These are phyloP conservation scores for Dryas alaskensis DNA, from an alignment of 306 rosid species.

Conservation along the genomic window DNA sequence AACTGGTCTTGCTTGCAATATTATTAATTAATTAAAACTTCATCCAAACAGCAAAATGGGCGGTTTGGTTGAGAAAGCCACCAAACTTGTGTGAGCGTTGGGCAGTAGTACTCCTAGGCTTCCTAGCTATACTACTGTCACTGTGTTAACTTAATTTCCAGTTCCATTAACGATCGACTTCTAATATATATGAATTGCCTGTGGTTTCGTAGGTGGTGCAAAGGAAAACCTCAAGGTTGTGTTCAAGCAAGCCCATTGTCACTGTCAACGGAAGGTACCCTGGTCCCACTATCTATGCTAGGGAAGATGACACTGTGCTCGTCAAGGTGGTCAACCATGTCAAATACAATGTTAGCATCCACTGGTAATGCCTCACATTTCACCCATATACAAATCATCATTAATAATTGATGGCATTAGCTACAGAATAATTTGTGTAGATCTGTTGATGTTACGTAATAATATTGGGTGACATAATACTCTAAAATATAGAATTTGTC, in stretches of 20 bases:
- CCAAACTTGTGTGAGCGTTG: neutral
- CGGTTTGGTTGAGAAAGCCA: conserved; percentile 8
- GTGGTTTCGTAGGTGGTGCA: conserved; percentile 37
- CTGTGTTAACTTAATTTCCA: neutral
- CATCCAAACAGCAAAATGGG: neutral
- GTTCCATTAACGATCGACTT: neutral
- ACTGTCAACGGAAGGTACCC: conserved; percentile 51
- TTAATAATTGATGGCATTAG: too few relatives aligned
- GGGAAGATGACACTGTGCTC: conserved; percentile 54
- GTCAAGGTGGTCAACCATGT: conserved; percentile 71
- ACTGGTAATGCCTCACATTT: conserved; percentile 48
- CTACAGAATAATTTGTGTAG: too few relatives aligned
- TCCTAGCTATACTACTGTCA: too few relatives aligned
- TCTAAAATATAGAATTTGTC: too few relatives aligned
- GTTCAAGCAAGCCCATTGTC: conserved; percentile 53
- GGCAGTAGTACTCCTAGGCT: neutral
- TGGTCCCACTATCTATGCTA: conserved; percentile 49
- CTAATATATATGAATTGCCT: neutral
- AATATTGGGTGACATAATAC: too few relatives aligned
- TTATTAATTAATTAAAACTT: neutral
- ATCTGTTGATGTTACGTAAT: too few relatives aligned
- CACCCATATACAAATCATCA: neutral
- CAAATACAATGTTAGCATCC: conserved; percentile 78
- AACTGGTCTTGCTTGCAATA: neutral
- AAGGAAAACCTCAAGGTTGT: conserved; percentile 42